Evolutionary conservation across 2,329 filamentous ascomycete species (phyloP).

Genomic region (Stagonosporopsis vannaccii): DNA sequence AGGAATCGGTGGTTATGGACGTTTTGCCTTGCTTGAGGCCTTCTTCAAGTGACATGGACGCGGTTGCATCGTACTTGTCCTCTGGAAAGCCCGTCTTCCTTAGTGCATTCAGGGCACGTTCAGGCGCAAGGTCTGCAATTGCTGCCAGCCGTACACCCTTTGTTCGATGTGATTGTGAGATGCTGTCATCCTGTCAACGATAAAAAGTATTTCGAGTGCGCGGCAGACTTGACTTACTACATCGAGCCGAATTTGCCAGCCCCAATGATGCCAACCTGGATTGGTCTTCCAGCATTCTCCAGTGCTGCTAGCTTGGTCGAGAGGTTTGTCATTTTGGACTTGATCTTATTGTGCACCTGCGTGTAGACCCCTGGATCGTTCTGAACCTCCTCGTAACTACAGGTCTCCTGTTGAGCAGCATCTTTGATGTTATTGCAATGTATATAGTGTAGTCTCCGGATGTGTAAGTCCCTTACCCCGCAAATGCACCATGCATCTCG

Average conservation of each 20-base stretch:
- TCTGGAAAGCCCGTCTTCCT: slow-evolving; percentile 52
- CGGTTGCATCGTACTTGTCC: slow-evolving; percentile 49
- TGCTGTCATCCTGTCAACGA: slow-evolving; percentile 30
- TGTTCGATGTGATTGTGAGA: slow-evolving; percentile 55
- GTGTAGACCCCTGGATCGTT: background rate
- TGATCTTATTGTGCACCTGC: background rate
- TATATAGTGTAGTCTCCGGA: background rate
- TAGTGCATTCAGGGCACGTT: slow-evolving; percentile 52
- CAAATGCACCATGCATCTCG: slow-evolving; percentile 11
- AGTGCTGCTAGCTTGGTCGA: slow-evolving; percentile 25
- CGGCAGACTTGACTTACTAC: slow-evolving; percentile 41
- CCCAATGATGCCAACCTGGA: slow-evolving; percentile 54
- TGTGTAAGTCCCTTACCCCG: slow-evolving; percentile 14
- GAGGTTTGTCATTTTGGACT: slow-evolving; percentile 21
- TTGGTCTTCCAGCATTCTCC: slow-evolving; percentile 22
- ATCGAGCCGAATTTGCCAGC: slow-evolving; percentile 58
- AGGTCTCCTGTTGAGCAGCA: background rate
- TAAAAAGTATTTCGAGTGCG: too few species aligned
- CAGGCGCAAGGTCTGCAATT: slow-evolving; percentile 54
- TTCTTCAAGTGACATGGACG: slow-evolving; percentile 36
- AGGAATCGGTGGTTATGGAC: slow-evolving; percentile 54
- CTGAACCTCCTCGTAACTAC: background rate
- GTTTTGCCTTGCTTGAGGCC: slow-evolving; percentile 53
- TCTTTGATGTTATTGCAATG: background rate
- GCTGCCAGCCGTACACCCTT: slow-evolving; percentile 53